Percentiles rank a stretch among this genome's conserved stretches.
Conservation (phyloP, 129 eudicot genomes). For the Mikania micrantha region DNA sequence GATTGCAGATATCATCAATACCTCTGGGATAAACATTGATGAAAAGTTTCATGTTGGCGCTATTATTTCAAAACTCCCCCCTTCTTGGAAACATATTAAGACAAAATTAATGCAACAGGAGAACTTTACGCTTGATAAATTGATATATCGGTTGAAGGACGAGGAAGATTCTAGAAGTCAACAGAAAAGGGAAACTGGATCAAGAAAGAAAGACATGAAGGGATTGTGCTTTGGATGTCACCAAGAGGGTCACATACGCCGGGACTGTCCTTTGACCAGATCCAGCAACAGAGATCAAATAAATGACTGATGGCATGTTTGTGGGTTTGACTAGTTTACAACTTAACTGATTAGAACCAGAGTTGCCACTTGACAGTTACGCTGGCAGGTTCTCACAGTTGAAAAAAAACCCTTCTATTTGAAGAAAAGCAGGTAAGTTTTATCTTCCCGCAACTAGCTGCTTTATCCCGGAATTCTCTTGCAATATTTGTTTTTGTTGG, state of each 20-base stretch:
- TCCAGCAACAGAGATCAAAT: slow-evolving; percentile 12
- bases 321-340: neutral
- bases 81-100: slow-evolving; percentile 69
- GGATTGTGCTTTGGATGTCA: slow-evolving; percentile 48
- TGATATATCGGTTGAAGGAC: slow-evolving; percentile 44
- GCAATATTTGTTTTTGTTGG: neutral
- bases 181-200: slow-evolving; percentile 16
- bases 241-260: slow-evolving; percentile 51
- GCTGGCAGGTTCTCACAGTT: neutral
- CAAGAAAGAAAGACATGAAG: slow-evolving; percentile 29
- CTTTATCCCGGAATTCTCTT: neutral
- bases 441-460: neutral
- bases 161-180: slow-evolving; percentile 54
- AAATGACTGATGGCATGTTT: slow-evolving; percentile 5
- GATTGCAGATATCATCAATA: slow-evolving; percentile 44
- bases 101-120: slow-evolving; percentile 52
- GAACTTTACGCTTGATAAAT: slow-evolving; percentile 43
- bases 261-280: slow-evolving; percentile 32
- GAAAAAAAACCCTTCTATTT: neutral
- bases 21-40: slow-evolving; percentile 58
- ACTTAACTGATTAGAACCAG: neutral
- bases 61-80: slow-evolving; percentile 82
- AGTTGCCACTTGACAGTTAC: neutral
- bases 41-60: slow-evolving; percentile 62
- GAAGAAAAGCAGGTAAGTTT: neutral